Evolutionary conservation across 495 filamentous ascomycete genomes (phyloP).

Genomic region (Jackrogersella multiformis): DNA sequence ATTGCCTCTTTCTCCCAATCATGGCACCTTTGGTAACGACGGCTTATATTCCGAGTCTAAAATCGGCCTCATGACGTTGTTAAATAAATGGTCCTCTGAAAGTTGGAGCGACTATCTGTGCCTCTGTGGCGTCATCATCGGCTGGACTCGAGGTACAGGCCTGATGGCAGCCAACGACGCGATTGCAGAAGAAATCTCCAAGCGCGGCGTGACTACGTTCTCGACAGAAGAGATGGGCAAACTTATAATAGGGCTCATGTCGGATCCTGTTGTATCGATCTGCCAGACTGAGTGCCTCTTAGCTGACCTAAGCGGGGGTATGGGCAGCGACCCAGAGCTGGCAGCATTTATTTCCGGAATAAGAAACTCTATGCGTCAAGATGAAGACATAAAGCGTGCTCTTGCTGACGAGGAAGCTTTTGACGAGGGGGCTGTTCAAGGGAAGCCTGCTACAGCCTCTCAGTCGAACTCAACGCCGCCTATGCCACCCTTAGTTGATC

Average conservation of each 20-base stretch:
- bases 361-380: slow-evolving; percentile 87
- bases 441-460: slow-evolving; percentile 81
- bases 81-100: slow-evolving; percentile 97
- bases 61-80: slow-evolving; percentile 90
- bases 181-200: slow-evolving; percentile 92
- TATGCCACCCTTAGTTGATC: slow-evolving; percentile 88
- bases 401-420: slow-evolving; percentile 96
- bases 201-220: slow-evolving; percentile 93
- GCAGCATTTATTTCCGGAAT: slow-evolving; percentile 88
- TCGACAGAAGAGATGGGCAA: slow-evolving; percentile 99
- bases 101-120: slow-evolving; percentile 96
- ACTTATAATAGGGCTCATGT: slow-evolving; percentile 94
- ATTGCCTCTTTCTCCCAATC: slow-evolving; percentile 93
- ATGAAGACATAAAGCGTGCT: slow-evolving; percentile 86
- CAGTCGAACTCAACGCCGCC: slow-evolving; percentile 77
- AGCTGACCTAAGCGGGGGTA: slow-evolving; percentile 93
- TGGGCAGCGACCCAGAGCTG: slow-evolving; percentile 94
- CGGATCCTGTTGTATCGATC: slow-evolving; percentile 87
- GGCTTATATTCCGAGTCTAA: slow-evolving; percentile 98
- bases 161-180: slow-evolving; percentile 98
- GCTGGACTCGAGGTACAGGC: slow-evolving; percentile 98
- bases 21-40: slow-evolving; percentile 97
- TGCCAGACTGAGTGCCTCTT: slow-evolving; percentile 96
- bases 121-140: slow-evolving; percentile 96
- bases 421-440: slow-evolving; percentile 94